A percentile compares a stretch with the other conserved stretches of the same genome.
phyloP scores from a whole-genome alignment of 768 basidiomycete genomes.

The Lactifluus echinatus region DNA sequence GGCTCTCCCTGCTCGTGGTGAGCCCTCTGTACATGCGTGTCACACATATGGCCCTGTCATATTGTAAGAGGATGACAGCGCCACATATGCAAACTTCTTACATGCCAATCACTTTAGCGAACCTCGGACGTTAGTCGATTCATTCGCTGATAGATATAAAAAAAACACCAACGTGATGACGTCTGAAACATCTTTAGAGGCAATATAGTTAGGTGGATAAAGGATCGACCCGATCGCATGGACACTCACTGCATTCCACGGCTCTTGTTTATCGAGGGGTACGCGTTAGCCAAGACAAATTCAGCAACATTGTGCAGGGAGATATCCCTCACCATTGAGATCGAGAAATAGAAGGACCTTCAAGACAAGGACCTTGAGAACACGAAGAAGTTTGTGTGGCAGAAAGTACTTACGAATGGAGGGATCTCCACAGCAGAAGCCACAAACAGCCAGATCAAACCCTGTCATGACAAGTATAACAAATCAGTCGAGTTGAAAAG shows the following conservation, averaged over 20 bases:
- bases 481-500: background rate
- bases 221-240: too few relatives aligned
- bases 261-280: background rate
- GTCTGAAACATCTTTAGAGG: conserved; percentile 8
- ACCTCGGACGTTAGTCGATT: background rate
- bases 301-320: background rate
- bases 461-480: background rate
- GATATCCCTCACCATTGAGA: background rate
- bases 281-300: background rate
- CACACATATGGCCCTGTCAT: conserved; percentile 11
- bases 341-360: conserved; percentile 10
- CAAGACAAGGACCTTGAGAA: background rate
- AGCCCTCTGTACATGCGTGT: conserved; percentile 11
- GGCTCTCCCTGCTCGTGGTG: background rate
- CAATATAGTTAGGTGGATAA: background rate
- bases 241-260: conserved; percentile 2
- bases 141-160: background rate
- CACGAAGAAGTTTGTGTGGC: background rate
- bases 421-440: conserved; percentile 12
- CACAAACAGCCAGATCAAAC: conserved; percentile 12
- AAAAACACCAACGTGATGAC: conserved; percentile 1
- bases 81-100: background rate
- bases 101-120: conserved; percentile 4
- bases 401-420: background rate
- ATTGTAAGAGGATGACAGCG: background rate